Base-by-base conservation (phyloP, 352 stramenopile species). In the Phytophthora hybrid region DNA sequence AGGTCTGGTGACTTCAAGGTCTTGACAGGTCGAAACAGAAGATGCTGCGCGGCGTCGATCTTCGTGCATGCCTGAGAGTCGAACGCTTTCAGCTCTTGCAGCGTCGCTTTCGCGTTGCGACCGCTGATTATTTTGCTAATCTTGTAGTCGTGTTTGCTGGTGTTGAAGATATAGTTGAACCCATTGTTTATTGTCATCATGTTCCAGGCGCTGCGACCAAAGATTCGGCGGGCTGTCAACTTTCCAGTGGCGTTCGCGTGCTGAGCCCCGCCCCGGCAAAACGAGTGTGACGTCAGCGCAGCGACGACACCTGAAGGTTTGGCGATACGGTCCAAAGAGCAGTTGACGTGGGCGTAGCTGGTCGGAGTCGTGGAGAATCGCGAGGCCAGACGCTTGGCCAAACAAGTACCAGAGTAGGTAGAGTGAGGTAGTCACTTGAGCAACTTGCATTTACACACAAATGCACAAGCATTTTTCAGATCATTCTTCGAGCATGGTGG, bases 321-420 rank as follows among this genome's bases (percentile, higher is more conserved):
- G 34, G 34, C 34, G 34, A 39, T 39, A 7, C 26, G 26, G 26
- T 31, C 26, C 26, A 31, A 31, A 5, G 4, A 5, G 26, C 26
- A 7, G 26, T 31, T 31, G 3, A 31, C 26, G 26, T 31, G 26
- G 26, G 26, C 26, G 26, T 31, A 39, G 34, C 2, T 39, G 34
- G 7, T 39, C 34, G 34, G 34, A 6, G 34, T 39, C 34, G 34
- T 13, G 34, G 34, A 6, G 23, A 26, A 26, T 26, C 23, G 23
- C 23, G 23, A 26, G 23, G 3, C 23, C 23, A 26, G 23, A 26
- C 23, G 23, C 23, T n/a, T n/a, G n/a, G 0, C 66, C 75, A 29
- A 79, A 82, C 7, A 78, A 41, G 49, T 74, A 78, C 63, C 74
- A 81, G 2, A 74, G 23, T 29, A 29, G 23, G 23, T 3, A 29